Percentiles rank a stretch among this genome's conserved stretches.
Evolutionary conservation across 2,329 filamentous ascomycete species (phyloP).

Genomic region (Leptodontidium sp.): DNA sequence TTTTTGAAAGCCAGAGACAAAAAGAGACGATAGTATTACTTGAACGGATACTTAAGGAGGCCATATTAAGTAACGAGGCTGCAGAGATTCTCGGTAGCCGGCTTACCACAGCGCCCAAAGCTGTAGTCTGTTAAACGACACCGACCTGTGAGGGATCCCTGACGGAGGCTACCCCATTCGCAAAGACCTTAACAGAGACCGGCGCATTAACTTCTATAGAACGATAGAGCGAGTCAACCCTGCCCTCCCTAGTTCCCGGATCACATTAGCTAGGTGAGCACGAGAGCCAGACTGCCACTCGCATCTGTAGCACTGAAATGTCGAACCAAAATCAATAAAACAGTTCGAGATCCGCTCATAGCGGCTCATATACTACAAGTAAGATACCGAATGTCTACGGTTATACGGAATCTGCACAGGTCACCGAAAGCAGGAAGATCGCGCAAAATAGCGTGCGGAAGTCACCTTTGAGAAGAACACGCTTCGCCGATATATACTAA

Average conservation of each 20-base stretch:
- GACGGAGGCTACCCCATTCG: background rate
- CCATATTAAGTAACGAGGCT: too few species aligned
- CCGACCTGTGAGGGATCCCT: background rate
- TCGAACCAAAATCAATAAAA: background rate
- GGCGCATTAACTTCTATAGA: conserved; percentile 1
- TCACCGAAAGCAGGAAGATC: conserved; percentile 7
- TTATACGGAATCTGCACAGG: conserved; percentile 1
- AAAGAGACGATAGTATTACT: too few species aligned
- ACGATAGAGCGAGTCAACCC: conserved; percentile 1
- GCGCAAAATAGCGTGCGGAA: background rate
- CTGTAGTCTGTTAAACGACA: background rate
- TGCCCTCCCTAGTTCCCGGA: background rate
- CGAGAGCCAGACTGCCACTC: conserved; percentile 13
- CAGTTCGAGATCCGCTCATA: background rate
- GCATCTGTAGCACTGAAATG: conserved; percentile 1
- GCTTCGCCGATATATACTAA: background rate
- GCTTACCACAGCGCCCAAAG: too few species aligned
- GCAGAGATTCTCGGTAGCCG: too few species aligned
- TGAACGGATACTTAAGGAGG: too few species aligned
- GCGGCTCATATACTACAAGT: background rate
- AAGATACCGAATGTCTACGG: background rate
- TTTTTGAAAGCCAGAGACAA: too few species aligned
- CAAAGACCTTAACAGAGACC: conserved; percentile 4
- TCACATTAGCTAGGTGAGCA: conserved; percentile 7
- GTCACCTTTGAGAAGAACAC: conserved; percentile 8